A percentile compares a stretch with the other conserved stretches of the same genome.
phyloP scores from a whole-genome alignment of 768 basidiomycete species.

The Hericium erinaceus region DNA sequence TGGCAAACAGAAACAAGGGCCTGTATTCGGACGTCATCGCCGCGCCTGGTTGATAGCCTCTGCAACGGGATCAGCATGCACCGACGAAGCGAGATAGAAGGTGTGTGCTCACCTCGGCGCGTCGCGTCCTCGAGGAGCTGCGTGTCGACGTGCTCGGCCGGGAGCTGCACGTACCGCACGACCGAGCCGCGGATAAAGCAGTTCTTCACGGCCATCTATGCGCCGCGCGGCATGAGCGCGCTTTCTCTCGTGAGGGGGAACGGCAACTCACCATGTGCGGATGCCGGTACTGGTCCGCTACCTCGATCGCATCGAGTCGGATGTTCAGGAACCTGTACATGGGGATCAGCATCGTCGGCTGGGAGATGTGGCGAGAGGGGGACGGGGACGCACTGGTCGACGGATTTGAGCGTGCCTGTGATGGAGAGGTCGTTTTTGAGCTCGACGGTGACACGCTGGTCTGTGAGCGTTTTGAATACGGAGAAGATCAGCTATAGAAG shows the following conservation, averaged over 20 bases:
- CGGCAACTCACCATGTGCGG: conserved; percentile 81
- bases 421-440: conserved; percentile 98
- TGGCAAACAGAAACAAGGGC: no score
- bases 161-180: conserved; percentile 93
- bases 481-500: conserved; percentile 82
- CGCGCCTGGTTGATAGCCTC: background rate
- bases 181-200: conserved; percentile 99
- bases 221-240: background rate
- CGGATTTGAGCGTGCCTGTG: conserved; percentile 90
- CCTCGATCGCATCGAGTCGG: conserved; percentile 86
- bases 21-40: background rate
- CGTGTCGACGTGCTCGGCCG: conserved; percentile 88
- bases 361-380: background rate
- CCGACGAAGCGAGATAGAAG: background rate
- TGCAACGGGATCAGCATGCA: background rate
- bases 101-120: conserved; percentile 60
- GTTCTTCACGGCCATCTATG: conserved; percentile 96
- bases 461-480: conserved; percentile 98
- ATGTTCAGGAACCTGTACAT: conserved; percentile 81
- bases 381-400: conserved; percentile 77
- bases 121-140: conserved; percentile 95
- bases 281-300: conserved; percentile 85
- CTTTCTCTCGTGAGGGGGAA: background rate
- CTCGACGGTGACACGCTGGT: conserved; percentile 94
- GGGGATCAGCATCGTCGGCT: background rate